Evolutionary conservation across 2,329 filamentous ascomycete genomes (phyloP), one percentile per base, ranked within the genome.

Genomic region (Pyricularia sp.): DNA sequence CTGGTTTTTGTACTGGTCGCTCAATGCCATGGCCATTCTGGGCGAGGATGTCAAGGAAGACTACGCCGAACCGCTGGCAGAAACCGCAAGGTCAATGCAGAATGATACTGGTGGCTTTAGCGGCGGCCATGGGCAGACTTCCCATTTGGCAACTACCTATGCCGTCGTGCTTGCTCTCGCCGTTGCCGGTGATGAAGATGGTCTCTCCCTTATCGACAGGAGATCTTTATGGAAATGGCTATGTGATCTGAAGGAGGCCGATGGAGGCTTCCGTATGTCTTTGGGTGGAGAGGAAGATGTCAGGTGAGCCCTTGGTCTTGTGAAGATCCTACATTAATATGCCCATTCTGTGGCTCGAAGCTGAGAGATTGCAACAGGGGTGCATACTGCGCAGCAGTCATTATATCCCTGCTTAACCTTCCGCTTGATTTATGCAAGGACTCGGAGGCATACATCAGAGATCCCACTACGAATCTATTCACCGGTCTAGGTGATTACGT

Each of bases 1-100:
- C 11, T 99, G 95, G 95, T 86, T 97, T 75, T 85, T 97, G 72
- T 98, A 97, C 81, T 99, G 95, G 95, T 91, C 87, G 68, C 82
- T 98, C 68, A 87, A 90, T 42, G 93, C 87, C 2, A 82, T 99
- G 72, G 83, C 85, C 30, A 83, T 94, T 42, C 81, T 99, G 66
- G 93, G 92, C 65, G 88, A 93, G 76, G 92, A 97, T 76, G 82
- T 86, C 65, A 79, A 79, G 36, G 36, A 26, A 20, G 79, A 87
- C 58, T 94, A 92, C 78, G 86, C 90, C 69, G 81, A 90, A 72
- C 84, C 86, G 79, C 87, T 94, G 70, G 81, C 92, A 67, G 86
- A 88, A 70, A 97, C 94, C 7, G 89, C 95, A 67, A 85, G 84
- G 65, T 88, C 92, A 64, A 89, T 94, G 79, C 95, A 98, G 80